Evolutionary conservation across 371 early-diverging fungal genomes (phyloP).

Genomic region (Mortierella sp.): DNA sequence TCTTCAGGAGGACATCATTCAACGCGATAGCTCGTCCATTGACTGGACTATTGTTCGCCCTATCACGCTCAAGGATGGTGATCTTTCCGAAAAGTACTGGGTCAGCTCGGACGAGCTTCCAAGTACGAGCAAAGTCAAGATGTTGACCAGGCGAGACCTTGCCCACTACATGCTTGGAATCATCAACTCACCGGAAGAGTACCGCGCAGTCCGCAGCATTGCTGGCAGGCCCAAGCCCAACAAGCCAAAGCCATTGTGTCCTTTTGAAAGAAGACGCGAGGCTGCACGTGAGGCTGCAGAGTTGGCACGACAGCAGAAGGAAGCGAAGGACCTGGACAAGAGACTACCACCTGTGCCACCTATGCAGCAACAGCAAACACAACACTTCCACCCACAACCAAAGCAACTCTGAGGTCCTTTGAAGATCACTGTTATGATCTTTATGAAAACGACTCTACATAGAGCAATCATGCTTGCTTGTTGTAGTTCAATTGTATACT

Average conservation of each 20-base stretch:
- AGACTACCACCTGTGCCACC: background rate
- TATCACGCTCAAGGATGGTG: slow-evolving; percentile 47
- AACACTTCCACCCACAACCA: background rate
- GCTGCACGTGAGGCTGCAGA: slow-evolving; percentile 17
- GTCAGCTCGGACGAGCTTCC: slow-evolving; percentile 32
- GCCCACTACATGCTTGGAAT: slow-evolving; percentile 31
- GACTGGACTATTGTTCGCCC: slow-evolving; percentile 54
- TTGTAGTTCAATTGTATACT: background rate
- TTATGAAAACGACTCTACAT: background rate
- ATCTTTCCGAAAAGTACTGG: slow-evolving; percentile 25
- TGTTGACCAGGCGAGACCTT: slow-evolving; percentile 34
- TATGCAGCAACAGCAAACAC: slow-evolving; percentile 2
- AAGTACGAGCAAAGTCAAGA: slow-evolving; percentile 22
- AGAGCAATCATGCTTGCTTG: background rate
- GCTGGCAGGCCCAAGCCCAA: slow-evolving; percentile 38
- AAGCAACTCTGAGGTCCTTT: too few relatives aligned
- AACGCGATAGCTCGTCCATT: slow-evolving; percentile 22
- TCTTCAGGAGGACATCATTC: slow-evolving; percentile 49
- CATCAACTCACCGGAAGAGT: slow-evolving; percentile 21
- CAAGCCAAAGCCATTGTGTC: slow-evolving; percentile 18
- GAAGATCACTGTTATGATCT: too few relatives aligned
- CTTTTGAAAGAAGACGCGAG: slow-evolving; percentile 23
- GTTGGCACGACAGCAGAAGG: slow-evolving; percentile 1
- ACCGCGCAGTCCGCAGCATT: slow-evolving; percentile 35
- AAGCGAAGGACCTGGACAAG: slow-evolving; percentile 1